phyloP scores from a whole-genome alignment of 1,284 basidiomycete species.

The Ceraceosorus guamensis region DNA sequence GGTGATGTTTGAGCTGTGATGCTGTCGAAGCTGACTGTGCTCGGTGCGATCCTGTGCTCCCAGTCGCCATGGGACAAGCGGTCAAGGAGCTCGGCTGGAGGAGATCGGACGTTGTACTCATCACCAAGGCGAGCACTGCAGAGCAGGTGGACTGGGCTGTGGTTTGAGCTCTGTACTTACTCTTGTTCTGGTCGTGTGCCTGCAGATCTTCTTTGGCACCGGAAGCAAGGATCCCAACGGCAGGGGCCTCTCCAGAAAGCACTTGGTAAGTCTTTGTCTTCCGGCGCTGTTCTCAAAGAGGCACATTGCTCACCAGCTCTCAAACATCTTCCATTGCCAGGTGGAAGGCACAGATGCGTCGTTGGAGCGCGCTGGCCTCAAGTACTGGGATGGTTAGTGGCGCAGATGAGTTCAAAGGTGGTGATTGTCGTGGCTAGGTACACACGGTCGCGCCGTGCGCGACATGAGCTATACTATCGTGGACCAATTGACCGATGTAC shows the following conservation, averaged over 20 bases:
- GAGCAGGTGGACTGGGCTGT: too few relatives aligned
- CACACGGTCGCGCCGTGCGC: too few relatives aligned
- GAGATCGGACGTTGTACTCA: constrained; percentile 65
- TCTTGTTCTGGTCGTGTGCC: too few relatives aligned
- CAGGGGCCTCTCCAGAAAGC: constrained; percentile 63
- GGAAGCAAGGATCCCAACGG: constrained; percentile 56
- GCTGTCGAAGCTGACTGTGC: background rate
- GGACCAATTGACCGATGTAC: too few relatives aligned
- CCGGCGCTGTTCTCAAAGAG: too few relatives aligned
- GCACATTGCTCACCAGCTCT: too few relatives aligned
- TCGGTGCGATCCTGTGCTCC: background rate
- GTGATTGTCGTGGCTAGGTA: too few relatives aligned
- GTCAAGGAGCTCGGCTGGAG: constrained; percentile 67
- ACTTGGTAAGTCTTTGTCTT: constrained; percentile 53
- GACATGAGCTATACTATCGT: too few relatives aligned
- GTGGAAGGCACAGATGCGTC: constrained; percentile 66
- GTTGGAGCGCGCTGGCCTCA: constrained; percentile 63
- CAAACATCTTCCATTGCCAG: too few relatives aligned
- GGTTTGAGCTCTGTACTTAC: too few relatives aligned
- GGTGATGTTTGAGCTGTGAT: background rate
- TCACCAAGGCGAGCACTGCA: constrained; percentile 52
- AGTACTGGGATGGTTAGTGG: constrained; percentile 54
- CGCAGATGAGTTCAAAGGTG: too few relatives aligned
- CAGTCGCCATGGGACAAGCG: constrained; percentile 63
- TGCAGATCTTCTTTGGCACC: constrained; percentile 54